A percentile compares a stretch with the other conserved stretches of the same genome.
Evolutionary conservation across 768 basidiomycete species (phyloP).

Genomic region (Suillus americanus): DNA sequence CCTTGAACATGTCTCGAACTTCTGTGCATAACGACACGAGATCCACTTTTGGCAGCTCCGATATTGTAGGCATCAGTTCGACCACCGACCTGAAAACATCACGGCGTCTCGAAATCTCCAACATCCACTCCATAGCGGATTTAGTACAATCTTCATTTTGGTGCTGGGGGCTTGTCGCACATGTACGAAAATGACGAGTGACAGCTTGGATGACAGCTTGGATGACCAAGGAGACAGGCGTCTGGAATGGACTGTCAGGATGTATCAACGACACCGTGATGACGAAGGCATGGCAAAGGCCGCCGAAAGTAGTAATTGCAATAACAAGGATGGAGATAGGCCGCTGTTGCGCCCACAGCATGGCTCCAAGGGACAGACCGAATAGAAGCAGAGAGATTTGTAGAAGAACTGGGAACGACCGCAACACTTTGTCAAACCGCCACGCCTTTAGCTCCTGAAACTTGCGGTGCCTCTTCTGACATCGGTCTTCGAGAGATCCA

Average conservation of each 20-base stretch:
- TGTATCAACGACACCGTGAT: too few relatives aligned
- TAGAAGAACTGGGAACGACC: background rate
- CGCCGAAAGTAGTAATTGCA: too few relatives aligned
- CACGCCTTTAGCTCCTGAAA: too few relatives aligned
- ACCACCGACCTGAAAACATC: constrained; percentile 9
- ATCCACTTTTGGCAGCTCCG: background rate
- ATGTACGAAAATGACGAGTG: background rate
- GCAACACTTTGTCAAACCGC: too few relatives aligned
- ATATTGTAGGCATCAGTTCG: constrained; percentile 8
- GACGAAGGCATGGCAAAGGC: too few relatives aligned
- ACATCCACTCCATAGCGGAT: constrained; percentile 6
- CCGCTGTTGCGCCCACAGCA: too few relatives aligned
- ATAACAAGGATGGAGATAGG: too few relatives aligned
- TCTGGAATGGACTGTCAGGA: too few relatives aligned
- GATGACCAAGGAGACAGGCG: too few relatives aligned
- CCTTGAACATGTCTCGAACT: background rate
- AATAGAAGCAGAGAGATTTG: constrained; percentile 2
- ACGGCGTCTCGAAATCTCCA: constrained; percentile 13
- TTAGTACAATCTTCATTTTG: background rate
- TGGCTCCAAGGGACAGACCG: too few relatives aligned
- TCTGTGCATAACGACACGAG: background rate
- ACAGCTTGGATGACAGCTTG: background rate
- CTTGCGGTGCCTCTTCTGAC: too few relatives aligned
- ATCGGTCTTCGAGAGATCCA: too few relatives aligned
- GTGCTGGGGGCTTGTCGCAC: background rate